Percentiles rank a stretch among this genome's conserved stretches.
phyloP scores from a whole-genome alignment of 1,284 basidiomycete species.

The Farysia itapuensis region DNA sequence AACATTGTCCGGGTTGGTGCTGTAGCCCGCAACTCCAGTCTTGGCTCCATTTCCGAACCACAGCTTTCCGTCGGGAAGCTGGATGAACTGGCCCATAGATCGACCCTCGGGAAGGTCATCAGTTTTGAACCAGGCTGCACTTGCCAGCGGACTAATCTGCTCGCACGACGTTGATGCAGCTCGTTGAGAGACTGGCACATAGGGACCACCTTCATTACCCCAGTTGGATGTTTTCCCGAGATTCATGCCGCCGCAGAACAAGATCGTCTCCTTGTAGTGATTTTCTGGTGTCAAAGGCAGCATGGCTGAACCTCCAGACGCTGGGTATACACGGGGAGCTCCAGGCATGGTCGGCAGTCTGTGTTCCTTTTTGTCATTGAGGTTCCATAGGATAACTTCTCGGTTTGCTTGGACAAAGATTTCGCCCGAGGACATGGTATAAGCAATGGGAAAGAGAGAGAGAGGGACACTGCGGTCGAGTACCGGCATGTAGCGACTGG shows the following conservation, averaged over 20 bases:
- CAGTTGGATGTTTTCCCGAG: slow-evolving; percentile 36
- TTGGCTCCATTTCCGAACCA: slow-evolving; percentile 52
- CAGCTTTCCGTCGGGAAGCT: slow-evolving; percentile 48
- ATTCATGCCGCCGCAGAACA: slow-evolving; percentile 52
- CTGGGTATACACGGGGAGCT: slow-evolving; percentile 46
- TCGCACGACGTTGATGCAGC: slow-evolving; percentile 45
- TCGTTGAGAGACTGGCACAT: slow-evolving; percentile 22
- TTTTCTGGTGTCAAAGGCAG: slow-evolving; percentile 43
- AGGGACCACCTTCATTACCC: slow-evolving; percentile 49
- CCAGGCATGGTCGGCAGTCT: slow-evolving; percentile 39
- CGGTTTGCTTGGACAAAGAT: slow-evolving; percentile 44
- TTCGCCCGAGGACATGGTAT: slow-evolving; percentile 47
- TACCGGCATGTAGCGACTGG: slow-evolving; percentile 15
- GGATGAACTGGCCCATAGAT: slow-evolving; percentile 51
- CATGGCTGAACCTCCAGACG: slow-evolving; percentile 43
- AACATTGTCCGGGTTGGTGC: slow-evolving; percentile 21
- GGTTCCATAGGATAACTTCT: slow-evolving; percentile 46
- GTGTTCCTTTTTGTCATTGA: slow-evolving; percentile 25
- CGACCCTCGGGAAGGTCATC: slow-evolving; percentile 40
- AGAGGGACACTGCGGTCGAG: slow-evolving; percentile 44
- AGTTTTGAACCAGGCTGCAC: slow-evolving; percentile 25
- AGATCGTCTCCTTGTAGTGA: slow-evolving; percentile 47
- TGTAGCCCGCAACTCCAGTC: slow-evolving; percentile 53
- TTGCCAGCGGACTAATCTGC: slow-evolving; percentile 43
- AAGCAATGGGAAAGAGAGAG: slow-evolving; percentile 48